phyloP scores from a whole-genome alignment of 805 yeast species.

The Jamesozyma jinghongensis region DNA sequence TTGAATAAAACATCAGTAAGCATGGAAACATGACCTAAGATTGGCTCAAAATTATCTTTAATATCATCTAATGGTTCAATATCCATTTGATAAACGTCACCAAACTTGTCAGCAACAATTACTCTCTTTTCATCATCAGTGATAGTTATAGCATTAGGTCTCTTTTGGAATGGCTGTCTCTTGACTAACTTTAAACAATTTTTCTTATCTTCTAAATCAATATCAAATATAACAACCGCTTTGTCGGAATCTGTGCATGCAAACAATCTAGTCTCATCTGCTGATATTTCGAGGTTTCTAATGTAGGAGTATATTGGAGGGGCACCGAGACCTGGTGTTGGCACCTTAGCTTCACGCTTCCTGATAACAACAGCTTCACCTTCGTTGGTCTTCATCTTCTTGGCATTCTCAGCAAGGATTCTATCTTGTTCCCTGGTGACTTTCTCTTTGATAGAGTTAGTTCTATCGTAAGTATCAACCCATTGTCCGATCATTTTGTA shows the following conservation, averaged over 20 bases:
- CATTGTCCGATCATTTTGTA: constrained; percentile 40
- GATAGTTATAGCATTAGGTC: constrained; percentile 77
- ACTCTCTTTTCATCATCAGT: constrained; percentile 43
- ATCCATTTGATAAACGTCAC: constrained; percentile 73
- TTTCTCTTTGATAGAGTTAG: constrained; percentile 35
- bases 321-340: constrained; percentile 60
- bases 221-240: constrained; percentile 53
- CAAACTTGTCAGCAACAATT: constrained; percentile 87
- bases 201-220: constrained; percentile 23
- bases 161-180: constrained; percentile 76
- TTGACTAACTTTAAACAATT: constrained; percentile 45
- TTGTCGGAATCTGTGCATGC: constrained; percentile 80
- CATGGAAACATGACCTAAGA: constrained; percentile 96
- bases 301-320: constrained; percentile 61
- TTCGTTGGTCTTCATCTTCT: constrained; percentile 31
- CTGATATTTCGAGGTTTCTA: constrained; percentile 48
- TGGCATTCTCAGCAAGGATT: constrained; percentile 23
- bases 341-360: constrained; percentile 42
- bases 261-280: constrained; percentile 46
- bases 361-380: constrained; percentile 33
- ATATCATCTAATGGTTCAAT: constrained; percentile 31
- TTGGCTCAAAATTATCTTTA: constrained; percentile 48
- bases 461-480: constrained; percentile 50
- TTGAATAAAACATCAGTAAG: constrained; percentile 54
- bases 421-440: constrained; percentile 34